These are phyloP conservation scores for Fusarium xyrophilum DNA, from an alignment of 2,329 filamentous ascomycete species.

Conservation along the genomic window DNA sequence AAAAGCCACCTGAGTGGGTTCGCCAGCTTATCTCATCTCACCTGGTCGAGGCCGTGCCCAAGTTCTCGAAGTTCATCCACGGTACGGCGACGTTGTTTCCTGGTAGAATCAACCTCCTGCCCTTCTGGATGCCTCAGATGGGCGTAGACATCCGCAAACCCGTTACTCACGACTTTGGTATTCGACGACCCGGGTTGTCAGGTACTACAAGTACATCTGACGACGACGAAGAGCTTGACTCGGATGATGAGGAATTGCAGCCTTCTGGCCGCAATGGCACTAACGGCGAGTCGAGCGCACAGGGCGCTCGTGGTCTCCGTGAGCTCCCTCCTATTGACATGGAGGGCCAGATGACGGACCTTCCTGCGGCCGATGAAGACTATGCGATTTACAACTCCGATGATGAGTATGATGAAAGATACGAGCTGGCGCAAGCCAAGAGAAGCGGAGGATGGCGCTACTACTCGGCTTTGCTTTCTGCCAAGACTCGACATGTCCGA, in stretches of 20 bases:
- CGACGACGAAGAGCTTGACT: conserved; percentile 73
- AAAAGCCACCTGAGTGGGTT: conserved; percentile 96
- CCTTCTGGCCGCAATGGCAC: conserved; percentile 16
- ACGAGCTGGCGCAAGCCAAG: conserved; percentile 78
- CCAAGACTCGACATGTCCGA: conserved; percentile 53
- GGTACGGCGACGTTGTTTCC: conserved; percentile 89
- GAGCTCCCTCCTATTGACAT: conserved; percentile 64
- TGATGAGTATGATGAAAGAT: conserved; percentile 77
- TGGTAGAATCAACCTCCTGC: conserved; percentile 83
- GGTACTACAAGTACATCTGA: conserved; percentile 80
- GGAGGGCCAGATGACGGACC: conserved; percentile 80
- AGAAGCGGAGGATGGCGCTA: conserved; percentile 80
- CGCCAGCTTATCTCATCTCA: conserved; percentile 91
- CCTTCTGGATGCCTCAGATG: conserved; percentile 99
- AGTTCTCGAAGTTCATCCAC: conserved; percentile 99
- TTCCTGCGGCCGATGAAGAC: conserved; percentile 67
- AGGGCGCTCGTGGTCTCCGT: conserved; percentile 49
- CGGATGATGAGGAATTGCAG: conserved; percentile 65
- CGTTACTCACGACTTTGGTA: conserved; percentile 85
- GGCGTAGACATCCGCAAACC: conserved; percentile 96
- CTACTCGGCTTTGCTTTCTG: conserved; percentile 64
- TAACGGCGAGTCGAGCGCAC: conserved; percentile 50
- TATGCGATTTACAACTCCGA: conserved; percentile 88
- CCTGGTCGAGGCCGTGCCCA: conserved; percentile 96
- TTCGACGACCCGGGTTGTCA: conserved; percentile 78